These are phyloP conservation scores for Dorcoceras hygrometricum DNA, from an alignment of 257 asterid genomes.

Conservation along the genomic window DNA sequence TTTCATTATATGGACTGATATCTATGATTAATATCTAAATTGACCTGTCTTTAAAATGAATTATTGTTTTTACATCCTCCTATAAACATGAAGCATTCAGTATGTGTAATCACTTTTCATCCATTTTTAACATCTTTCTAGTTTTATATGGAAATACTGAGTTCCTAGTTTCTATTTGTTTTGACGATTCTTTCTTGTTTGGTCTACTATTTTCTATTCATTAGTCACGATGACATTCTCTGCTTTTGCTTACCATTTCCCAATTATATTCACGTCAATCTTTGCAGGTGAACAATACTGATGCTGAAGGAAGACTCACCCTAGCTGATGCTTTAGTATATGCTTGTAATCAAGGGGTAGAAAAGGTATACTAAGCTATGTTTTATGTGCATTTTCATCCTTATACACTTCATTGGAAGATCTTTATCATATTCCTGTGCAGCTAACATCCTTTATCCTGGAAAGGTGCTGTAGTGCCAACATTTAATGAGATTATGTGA, in stretches of 20 bases:
- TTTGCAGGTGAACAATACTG: slow-evolving; percentile 88
- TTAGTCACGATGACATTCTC: neutral
- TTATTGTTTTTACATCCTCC: too few species aligned
- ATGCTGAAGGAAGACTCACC: slow-evolving; percentile 98
- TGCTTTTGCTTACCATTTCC: neutral
- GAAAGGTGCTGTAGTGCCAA: neutral
- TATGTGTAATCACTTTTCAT: too few species aligned
- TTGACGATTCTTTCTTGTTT: neutral
- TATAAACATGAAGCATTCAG: too few species aligned
- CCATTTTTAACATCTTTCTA: neutral
- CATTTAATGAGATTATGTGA: neutral
- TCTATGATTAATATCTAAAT: neutral
- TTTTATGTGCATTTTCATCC: slow-evolving; percentile 9
- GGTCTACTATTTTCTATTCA: neutral
- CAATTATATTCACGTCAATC: slow-evolving; percentile 10
- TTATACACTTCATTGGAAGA: neutral
- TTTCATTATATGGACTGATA: neutral
- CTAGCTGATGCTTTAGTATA: slow-evolving; percentile 96
- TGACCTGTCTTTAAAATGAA: neutral
- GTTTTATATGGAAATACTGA: neutral
- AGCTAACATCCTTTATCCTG: neutral
- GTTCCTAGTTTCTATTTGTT: too few species aligned
- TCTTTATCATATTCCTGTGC: slow-evolving; percentile 5
- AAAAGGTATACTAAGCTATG: slow-evolving; percentile 57
- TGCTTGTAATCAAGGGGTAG: slow-evolving; percentile 95